These are phyloP conservation scores for Xylariales sp. DNA, from an alignment of 2,329 filamentous ascomycete species.

Conservation along the genomic window DNA sequence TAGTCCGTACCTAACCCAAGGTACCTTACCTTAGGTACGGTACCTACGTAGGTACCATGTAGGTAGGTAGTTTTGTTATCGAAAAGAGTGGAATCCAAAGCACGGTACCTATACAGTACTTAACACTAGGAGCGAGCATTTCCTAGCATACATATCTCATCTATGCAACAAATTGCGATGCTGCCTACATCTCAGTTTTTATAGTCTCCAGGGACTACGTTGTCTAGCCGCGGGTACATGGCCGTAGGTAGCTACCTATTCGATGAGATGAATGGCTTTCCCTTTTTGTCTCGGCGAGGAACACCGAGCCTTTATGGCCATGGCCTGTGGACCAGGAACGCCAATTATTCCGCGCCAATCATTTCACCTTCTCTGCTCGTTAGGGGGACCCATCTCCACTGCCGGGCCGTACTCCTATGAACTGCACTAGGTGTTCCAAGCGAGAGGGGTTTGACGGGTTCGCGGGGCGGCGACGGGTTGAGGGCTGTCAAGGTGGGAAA, in stretches of 20 bases:
- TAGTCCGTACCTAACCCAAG: too few species aligned
- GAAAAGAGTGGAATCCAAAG: neutral
- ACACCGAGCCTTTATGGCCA: slow-evolving; percentile 35
- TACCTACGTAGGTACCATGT: too few species aligned
- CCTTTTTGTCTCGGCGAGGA: slow-evolving; percentile 38
- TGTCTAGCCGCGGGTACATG: too few species aligned
- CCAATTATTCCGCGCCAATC: slow-evolving; percentile 39
- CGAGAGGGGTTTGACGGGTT: slow-evolving; percentile 37
- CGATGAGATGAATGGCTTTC: slow-evolving; percentile 29
- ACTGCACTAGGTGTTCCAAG: slow-evolving; percentile 28
- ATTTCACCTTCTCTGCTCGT: slow-evolving; percentile 27
- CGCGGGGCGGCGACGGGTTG: slow-evolving; percentile 31
- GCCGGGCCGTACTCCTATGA: slow-evolving; percentile 36
- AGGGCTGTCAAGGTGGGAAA: slow-evolving; percentile 17
- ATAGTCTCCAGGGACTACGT: too few species aligned
- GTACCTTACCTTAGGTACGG: too few species aligned
- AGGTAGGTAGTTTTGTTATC: neutral
- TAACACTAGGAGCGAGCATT: too few species aligned
- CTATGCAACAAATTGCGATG: too few species aligned
- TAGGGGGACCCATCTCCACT: slow-evolving; percentile 30
- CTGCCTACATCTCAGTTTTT: too few species aligned
- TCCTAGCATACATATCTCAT: too few species aligned
- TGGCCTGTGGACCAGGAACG: slow-evolving; percentile 26
- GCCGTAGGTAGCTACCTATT: neutral
- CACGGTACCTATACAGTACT: too few species aligned